These are phyloP conservation scores for Phycomyces blakesleeanus DNA, from an alignment of 192 early-diverging fungal species.

Conservation along the genomic window DNA sequence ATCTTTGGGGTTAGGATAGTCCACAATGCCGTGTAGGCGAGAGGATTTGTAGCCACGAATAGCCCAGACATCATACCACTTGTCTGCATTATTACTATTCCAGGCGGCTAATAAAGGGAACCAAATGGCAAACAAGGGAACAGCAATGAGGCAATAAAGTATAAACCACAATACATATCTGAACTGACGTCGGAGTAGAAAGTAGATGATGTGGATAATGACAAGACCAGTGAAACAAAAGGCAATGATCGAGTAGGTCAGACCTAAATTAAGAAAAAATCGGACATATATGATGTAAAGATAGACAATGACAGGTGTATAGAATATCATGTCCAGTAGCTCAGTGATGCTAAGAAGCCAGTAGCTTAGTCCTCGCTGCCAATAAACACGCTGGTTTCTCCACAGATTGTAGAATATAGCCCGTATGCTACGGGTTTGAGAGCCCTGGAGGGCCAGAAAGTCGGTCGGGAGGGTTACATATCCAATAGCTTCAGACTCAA, in stretches of 20 bases:
- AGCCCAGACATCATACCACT: constrained; percentile 32
- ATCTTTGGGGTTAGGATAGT: constrained; percentile 3
- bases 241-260: constrained; percentile 22
- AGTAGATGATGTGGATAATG: constrained; percentile 30
- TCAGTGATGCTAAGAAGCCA: constrained; percentile 25
- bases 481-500: constrained; percentile 32
- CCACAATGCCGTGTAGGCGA: constrained; percentile 30
- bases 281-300: constrained; percentile 22
- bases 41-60: background rate
- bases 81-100: constrained; percentile 18
- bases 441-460: constrained; percentile 18
- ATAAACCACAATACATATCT: constrained; percentile 33
- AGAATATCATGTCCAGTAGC: constrained; percentile 21
- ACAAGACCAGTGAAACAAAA: constrained; percentile 20
- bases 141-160: constrained; percentile 22
- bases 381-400: constrained; percentile 16
- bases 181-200: constrained; percentile 19
- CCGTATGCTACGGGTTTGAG: constrained; percentile 18
- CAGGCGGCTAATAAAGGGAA: constrained; percentile 28
- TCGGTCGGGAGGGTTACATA: constrained; percentile 26
- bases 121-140: constrained; percentile 27
- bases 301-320: constrained; percentile 22
- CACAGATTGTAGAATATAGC: constrained; percentile 27
- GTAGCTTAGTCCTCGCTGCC: constrained; percentile 21
- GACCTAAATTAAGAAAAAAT: constrained; percentile 8